Evolutionary conservation across 331 rosid genomes (phyloP), one percentile per base, ranked within the genome.

Genomic region (Pyrus hybrid): DNA sequence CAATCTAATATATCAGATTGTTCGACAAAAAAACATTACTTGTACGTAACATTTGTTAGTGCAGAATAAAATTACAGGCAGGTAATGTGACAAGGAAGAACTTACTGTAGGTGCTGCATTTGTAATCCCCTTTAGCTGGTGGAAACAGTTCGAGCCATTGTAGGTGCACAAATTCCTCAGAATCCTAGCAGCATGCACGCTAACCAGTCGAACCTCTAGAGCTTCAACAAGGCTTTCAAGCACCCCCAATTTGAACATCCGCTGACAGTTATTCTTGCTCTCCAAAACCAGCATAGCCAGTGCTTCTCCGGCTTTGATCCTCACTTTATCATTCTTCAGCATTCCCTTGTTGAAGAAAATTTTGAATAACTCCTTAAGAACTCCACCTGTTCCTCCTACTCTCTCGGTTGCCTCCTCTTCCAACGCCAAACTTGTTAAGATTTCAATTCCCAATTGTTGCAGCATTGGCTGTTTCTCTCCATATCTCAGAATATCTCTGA

Each of bases 361-460:
- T 57, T 82, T 84, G 79, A 90, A 85, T 85, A 95, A 68, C 81
- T 81, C 97, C 72, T 88, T 92, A 13, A 95, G 82, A 35, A 92
- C 81, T 20, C 99, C 93, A 49, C 99, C 97, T 14, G 99, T 95
- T 20, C 89, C 86, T 0, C 99, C 99, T 25, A 95, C 90, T 75
- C 90, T 87, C 80, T 92, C 97, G 2, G 89, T 82, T 26, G 96
- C 97, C 22, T 90, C 97, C 57, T 85, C 92, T 75, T 95, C 99
- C 85, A 90, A 69, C 4, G 96, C 93, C 45, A 95, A 75, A 78
- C 84, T 77, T 17, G 93, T 87, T 75, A 95, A 80, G 71, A 95
- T 92, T 54, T 92, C 97, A 23, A 95, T 89, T 37, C 91, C 89
- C 22, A 90, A 89, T 81, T 89, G 84, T 79, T 95, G 99, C 57